Conservation (phyloP, 163 green algal genomes). For the Scenedesmus sp. region DNA sequence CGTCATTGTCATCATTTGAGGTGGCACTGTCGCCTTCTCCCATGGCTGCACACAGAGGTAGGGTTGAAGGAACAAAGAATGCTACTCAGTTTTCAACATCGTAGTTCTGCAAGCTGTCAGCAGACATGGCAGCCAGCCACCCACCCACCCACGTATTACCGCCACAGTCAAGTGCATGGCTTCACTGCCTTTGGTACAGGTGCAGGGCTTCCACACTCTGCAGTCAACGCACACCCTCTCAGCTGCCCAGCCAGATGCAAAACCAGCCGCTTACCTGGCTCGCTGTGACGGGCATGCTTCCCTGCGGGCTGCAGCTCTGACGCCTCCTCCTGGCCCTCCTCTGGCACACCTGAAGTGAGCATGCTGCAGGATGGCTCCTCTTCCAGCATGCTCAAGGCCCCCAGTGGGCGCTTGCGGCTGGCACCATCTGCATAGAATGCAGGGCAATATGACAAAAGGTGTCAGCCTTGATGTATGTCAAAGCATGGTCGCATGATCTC, state of each 20-base stretch:
- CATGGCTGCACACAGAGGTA: not conserved
- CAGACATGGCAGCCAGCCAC: too few relatives aligned
- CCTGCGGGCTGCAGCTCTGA: conserved; percentile 20
- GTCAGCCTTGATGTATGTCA: too few relatives aligned
- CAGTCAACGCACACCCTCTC: too few relatives aligned
- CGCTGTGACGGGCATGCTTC: conserved; percentile 29
- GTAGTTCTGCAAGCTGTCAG: too few relatives aligned
- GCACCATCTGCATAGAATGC: not conserved
- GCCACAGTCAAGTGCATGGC: too few relatives aligned
- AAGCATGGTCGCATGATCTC: not conserved
- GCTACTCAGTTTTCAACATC: too few relatives aligned
- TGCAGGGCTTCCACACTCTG: too few relatives aligned
- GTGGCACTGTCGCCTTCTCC: not conserved
- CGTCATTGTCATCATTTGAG: not conserved
- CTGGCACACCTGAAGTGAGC: conserved; percentile 27
- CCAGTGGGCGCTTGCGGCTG: conserved; percentile 52
- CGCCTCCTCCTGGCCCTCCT: conserved; percentile 60
- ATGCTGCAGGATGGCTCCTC: conserved; percentile 23
- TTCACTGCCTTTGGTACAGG: too few relatives aligned
- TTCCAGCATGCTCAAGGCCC: conserved; percentile 29
- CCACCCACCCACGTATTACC: too few relatives aligned
- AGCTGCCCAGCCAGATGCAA: not conserved
- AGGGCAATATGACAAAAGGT: not conserved
- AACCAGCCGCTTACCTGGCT: not conserved
- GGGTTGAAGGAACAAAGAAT: not conserved